Evolutionary conservation across 2,329 filamentous ascomycete genomes (phyloP).

Genomic region (Pleoardoris graminearum): DNA sequence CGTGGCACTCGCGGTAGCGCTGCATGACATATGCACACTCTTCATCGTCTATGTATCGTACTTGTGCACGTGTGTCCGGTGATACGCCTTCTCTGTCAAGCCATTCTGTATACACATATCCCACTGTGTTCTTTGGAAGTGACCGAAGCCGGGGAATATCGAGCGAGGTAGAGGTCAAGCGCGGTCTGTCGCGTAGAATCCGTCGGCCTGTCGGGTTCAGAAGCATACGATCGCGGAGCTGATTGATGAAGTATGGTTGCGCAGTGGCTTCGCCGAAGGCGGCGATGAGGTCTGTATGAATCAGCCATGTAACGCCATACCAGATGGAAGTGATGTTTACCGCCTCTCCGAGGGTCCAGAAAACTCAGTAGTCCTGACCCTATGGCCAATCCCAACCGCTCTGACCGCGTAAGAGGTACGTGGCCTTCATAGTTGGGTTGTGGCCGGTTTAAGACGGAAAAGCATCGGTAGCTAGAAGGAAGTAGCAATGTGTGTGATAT

Average conservation of each 20-base stretch:
- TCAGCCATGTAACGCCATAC: background rate
- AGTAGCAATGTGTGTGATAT: constrained; percentile 13
- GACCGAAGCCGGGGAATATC: constrained; percentile 70
- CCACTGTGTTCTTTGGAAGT: constrained; percentile 74
- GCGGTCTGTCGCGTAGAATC: constrained; percentile 86
- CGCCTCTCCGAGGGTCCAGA: constrained; percentile 77
- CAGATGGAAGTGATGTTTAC: constrained; percentile 48
- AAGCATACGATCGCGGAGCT: constrained; percentile 91
- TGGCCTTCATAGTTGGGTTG: constrained; percentile 88
- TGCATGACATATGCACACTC: constrained; percentile 99
- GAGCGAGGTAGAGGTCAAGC: constrained; percentile 75
- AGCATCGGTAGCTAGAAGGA: constrained; percentile 52
- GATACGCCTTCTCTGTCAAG: constrained; percentile 92
- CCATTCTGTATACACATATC: constrained; percentile 83
- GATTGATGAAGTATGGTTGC: constrained; percentile 91
- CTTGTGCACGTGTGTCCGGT: constrained; percentile 80
- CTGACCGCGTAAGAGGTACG: constrained; percentile 79
- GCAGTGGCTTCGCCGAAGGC: constrained; percentile 92
- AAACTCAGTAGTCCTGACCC: constrained; percentile 64
- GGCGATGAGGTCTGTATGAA: constrained; percentile 78
- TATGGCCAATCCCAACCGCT: constrained; percentile 71
- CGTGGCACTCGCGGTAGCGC: constrained; percentile 94
- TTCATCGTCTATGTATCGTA: constrained; percentile 90
- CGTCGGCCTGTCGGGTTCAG: constrained; percentile 78
- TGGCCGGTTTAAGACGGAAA: constrained; percentile 85